phyloP scores from a whole-genome alignment of 75 land plant genomes.

The Picea glauca region DNA sequence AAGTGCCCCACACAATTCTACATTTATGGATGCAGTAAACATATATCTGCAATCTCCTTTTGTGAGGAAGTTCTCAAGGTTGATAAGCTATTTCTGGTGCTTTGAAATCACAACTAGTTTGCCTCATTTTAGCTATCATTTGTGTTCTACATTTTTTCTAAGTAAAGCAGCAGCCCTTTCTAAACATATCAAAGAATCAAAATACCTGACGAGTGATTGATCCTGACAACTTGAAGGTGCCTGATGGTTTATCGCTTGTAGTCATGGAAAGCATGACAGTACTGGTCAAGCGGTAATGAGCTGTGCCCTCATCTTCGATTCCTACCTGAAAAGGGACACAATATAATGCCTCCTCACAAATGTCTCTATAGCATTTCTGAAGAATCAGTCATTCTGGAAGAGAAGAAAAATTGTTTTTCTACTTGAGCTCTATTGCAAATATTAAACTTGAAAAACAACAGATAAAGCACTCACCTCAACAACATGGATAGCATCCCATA shows the following conservation, averaged over 20 bases:
- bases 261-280: conserved; percentile 93
- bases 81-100: neutral
- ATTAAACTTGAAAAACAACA: conserved; percentile 15
- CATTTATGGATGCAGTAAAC: neutral
- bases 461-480: conserved; percentile 51
- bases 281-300: conserved; percentile 83
- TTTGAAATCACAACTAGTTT: neutral
- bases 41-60: neutral
- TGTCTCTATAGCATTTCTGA: neutral
- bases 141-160: neutral
- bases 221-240: conserved; percentile 81
- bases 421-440: neutral
- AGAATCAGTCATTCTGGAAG: neutral
- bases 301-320: conserved; percentile 57
- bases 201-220: conserved; percentile 93
- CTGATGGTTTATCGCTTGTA: conserved; percentile 56
- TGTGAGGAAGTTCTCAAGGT: neutral
- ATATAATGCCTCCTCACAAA: neutral
- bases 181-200: neutral
- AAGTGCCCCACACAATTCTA: neutral
- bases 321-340: conserved; percentile 47
- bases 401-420: neutral
- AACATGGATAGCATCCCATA: conserved; percentile 98
- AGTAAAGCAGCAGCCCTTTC: neutral
- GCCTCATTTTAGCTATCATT: neutral